These are phyloP conservation scores for Coelastrella sp. DNA, from an alignment of 139 green algal species.

Conservation along the genomic window DNA sequence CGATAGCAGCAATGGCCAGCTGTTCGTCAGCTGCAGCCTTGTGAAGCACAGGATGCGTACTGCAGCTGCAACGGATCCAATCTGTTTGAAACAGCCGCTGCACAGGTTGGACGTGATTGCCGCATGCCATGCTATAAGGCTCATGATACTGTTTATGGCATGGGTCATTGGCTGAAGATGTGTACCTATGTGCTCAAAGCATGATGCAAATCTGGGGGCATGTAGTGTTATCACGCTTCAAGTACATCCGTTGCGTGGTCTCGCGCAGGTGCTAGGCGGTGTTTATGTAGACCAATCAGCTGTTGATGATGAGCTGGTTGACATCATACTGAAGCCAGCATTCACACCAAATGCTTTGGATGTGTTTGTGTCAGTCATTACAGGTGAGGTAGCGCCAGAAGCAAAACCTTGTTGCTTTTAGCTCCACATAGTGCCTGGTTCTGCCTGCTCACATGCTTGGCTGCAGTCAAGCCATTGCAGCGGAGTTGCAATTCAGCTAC, in stretches of 20 bases:
- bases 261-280: conserved; percentile 51
- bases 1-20: neutral
- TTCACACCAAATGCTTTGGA: conserved; percentile 81
- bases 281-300: conserved; percentile 75
- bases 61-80: too few species aligned
- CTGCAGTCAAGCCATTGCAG: too few species aligned
- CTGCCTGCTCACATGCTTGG: too few species aligned
- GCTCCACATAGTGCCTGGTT: too few species aligned
- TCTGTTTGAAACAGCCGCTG: neutral
- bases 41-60: too few species aligned
- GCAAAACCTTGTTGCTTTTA: neutral
- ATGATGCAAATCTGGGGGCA: too few species aligned
- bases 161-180: neutral
- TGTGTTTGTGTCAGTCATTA: conserved; percentile 92
- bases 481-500: too few species aligned
- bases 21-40: too few species aligned
- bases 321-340: conserved; percentile 75
- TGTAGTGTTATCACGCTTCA: too few species aligned
- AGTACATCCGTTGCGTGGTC: neutral
- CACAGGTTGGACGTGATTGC: too few species aligned
- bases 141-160: neutral
- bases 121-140: neutral
- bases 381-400: conserved; percentile 52
- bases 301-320: conserved; percentile 93
- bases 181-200: too few species aligned